These are phyloP conservation scores for Kalanchoe fedtschenkoi DNA, from an alignment of 164 flowering plant genomes.

Conservation along the genomic window DNA sequence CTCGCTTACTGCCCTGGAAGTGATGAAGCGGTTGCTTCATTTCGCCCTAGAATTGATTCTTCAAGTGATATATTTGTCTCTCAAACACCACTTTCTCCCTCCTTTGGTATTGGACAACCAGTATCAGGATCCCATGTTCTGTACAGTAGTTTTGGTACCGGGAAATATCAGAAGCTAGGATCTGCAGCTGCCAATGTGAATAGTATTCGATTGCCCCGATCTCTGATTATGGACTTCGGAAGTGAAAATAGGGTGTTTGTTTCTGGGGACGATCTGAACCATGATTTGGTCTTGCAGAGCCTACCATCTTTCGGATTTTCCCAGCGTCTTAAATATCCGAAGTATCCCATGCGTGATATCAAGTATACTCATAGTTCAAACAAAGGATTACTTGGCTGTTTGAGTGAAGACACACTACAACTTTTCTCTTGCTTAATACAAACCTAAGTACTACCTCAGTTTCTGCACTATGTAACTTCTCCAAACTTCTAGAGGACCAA, in stretches of 20 bases:
- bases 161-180: constrained; percentile 29
- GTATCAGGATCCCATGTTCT: constrained; percentile 49
- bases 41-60: constrained; percentile 58
- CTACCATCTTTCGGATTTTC: constrained; percentile 40
- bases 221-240: constrained; percentile 35
- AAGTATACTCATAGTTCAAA: constrained; percentile 25
- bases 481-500: not conserved
- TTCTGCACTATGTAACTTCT: too few species aligned
- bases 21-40: constrained; percentile 66
- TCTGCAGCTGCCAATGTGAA: constrained; percentile 33
- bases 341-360: constrained; percentile 50
- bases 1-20: constrained; percentile 48
- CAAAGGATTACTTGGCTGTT: constrained; percentile 47
- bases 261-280: constrained; percentile 44
- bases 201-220: constrained; percentile 52
- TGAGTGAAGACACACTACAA: constrained; percentile 58
- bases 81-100: constrained; percentile 31
- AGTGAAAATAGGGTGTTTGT: constrained; percentile 37
- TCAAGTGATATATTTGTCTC: constrained; percentile 20
- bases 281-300: constrained; percentile 40
- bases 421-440: constrained; percentile 21
- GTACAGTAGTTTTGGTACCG: constrained; percentile 25
- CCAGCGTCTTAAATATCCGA: constrained; percentile 26
- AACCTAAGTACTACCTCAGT: not conserved
- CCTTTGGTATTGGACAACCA: constrained; percentile 27